A percentile compares a stretch with the other conserved stretches of the same genome.
Evolutionary conservation across 2,329 filamentous ascomycete species (phyloP).

Genomic region (Claviceps sp.): DNA sequence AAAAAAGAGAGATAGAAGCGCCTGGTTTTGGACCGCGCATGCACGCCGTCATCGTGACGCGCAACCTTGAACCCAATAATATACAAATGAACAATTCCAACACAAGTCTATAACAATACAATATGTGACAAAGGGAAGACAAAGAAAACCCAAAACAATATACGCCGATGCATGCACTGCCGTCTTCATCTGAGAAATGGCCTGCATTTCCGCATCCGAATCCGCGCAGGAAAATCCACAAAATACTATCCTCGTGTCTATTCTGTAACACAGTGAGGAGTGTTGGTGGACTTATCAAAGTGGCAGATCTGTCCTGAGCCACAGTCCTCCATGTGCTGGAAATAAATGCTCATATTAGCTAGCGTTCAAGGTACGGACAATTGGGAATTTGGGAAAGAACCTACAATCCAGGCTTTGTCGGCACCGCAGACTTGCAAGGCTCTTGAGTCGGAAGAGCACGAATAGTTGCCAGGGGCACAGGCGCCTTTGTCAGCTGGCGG

Average conservation of each 20-base stretch:
- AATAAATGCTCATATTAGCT: neutral
- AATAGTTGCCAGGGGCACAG: conserved; percentile 1
- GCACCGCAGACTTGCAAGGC: conserved; percentile 1
- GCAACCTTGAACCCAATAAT: neutral
- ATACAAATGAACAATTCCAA: neutral
- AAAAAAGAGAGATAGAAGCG: neutral
- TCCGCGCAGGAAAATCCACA: too few species aligned
- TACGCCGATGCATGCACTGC: neutral
- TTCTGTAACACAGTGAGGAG: neutral
- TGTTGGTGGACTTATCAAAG: conserved; percentile 1
- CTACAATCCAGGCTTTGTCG: conserved; percentile 1
- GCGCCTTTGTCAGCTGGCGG: neutral
- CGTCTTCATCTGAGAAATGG: neutral
- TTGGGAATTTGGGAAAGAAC: neutral
- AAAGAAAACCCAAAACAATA: neutral
- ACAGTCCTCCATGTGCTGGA: neutral
- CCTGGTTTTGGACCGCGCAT: neutral
- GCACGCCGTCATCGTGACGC: neutral
- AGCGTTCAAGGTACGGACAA: neutral
- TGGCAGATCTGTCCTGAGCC: neutral
- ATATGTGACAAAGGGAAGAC: neutral
- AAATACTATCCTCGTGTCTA: too few species aligned
- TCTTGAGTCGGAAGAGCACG: neutral
- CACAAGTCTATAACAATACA: neutral
- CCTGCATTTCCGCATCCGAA: neutral